These are phyloP conservation scores for Tylopilus vinaceipallidus DNA, from an alignment of 768 basidiomycete genomes.

Conservation along the genomic window DNA sequence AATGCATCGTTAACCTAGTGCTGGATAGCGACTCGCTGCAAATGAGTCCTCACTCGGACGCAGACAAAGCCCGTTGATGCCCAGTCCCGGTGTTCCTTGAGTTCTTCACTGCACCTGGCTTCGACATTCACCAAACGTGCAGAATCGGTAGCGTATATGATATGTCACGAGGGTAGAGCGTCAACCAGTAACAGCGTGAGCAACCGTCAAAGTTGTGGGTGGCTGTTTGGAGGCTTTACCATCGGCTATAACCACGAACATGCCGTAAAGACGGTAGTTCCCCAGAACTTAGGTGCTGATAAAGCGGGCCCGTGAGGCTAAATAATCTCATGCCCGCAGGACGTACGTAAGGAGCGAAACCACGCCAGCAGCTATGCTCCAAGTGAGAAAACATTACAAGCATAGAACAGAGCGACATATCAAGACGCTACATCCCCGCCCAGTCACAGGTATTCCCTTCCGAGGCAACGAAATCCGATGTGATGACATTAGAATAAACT, in stretches of 20 bases:
- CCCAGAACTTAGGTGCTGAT: not conserved
- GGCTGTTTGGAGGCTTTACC: not conserved
- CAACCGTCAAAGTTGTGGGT: not conserved
- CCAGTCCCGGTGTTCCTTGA: conserved; percentile 12
- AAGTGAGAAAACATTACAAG: conserved; percentile 9
- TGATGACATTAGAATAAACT: conserved; percentile 43
- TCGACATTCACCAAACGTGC: conserved; percentile 18
- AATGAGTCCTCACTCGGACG: conserved; percentile 40
- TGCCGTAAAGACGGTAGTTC: conserved; percentile 15
- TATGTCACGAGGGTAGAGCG: not conserved
- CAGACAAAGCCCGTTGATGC: conserved; percentile 40
- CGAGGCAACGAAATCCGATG: conserved; percentile 1
- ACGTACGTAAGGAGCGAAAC: conserved; percentile 1
- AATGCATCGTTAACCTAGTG: conserved; percentile 3
- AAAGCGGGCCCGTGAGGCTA: not conserved
- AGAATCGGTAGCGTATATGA: not conserved
- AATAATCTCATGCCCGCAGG: not conserved
- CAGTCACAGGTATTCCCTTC: conserved; percentile 3
- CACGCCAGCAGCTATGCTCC: not conserved
- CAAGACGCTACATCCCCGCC: conserved; percentile 1
- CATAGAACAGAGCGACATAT: conserved; percentile 4
- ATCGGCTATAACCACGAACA: too few relatives aligned
- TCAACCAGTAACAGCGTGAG: conserved; percentile 1
- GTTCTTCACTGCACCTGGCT: conserved; percentile 9
- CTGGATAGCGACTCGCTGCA: not conserved